Evolutionary conservation across 2,329 filamentous ascomycete genomes (phyloP).

Genomic region (Colletotrichum eremochloae): DNA sequence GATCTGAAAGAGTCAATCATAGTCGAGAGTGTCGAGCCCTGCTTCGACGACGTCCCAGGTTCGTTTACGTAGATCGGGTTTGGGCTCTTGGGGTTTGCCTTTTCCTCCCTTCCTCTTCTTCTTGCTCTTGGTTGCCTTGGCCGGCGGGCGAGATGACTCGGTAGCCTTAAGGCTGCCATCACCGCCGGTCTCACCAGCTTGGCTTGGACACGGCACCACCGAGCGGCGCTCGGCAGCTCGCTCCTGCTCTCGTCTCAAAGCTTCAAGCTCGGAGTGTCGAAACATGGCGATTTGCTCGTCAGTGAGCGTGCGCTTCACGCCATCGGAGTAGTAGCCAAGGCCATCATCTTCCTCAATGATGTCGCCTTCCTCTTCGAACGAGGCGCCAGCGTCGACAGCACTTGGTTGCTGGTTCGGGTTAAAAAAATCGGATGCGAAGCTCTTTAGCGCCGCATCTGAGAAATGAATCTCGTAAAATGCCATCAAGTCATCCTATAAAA

Average conservation of each 20-base stretch:
- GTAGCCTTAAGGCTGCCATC: conserved; percentile 41
- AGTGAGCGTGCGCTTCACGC: conserved; percentile 88
- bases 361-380: conserved; percentile 47
- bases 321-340: conserved; percentile 88
- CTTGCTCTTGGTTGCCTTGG: conserved; percentile 48
- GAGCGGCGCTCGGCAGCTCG: conserved; percentile 47
- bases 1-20: conserved; percentile 56
- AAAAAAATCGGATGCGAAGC: conserved; percentile 63
- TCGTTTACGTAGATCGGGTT: conserved; percentile 74
- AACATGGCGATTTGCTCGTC: conserved; percentile 94
- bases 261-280: conserved; percentile 86
- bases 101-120: conserved; percentile 57
- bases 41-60: conserved; percentile 76
- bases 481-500: conserved; percentile 68
- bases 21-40: conserved; percentile 71
- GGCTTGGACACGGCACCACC: neutral
- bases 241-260: conserved; percentile 62
- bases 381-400: conserved; percentile 44
- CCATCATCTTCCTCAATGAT: conserved; percentile 70
- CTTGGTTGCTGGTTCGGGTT: conserved; percentile 46
- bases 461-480: conserved; percentile 74
- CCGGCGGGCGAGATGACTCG: conserved; percentile 40
- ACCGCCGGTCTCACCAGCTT: conserved; percentile 52
- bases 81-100: conserved; percentile 59
- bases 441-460: conserved; percentile 57